These are phyloP conservation scores for Tetrapisispora nanseiensis DNA, from an alignment of 805 yeast genomes.

Conservation along the genomic window DNA sequence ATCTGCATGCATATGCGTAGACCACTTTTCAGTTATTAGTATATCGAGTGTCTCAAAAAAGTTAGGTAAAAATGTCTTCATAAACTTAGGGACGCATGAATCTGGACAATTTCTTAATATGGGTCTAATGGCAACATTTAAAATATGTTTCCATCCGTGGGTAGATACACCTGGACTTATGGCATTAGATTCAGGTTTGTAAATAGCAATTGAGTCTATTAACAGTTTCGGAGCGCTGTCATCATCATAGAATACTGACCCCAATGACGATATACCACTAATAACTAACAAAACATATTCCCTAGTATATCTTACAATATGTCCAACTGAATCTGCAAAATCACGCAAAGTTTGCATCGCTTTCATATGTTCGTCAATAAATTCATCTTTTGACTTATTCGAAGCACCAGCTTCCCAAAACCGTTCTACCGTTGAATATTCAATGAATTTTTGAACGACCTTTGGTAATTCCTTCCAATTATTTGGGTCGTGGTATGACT, in stretches of 20 bases:
- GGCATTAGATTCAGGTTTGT: slow-evolving; percentile 43
- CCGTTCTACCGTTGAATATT: slow-evolving; percentile 79
- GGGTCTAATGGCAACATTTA: slow-evolving; percentile 78
- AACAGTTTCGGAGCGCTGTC: slow-evolving; percentile 69
- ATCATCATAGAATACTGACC: slow-evolving; percentile 77
- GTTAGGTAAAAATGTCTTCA: slow-evolving; percentile 70
- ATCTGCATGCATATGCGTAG: slow-evolving; percentile 30
- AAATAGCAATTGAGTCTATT: slow-evolving; percentile 73
- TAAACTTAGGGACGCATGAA: slow-evolving; percentile 52
- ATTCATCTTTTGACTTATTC: slow-evolving; percentile 85
- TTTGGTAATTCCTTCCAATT: slow-evolving; percentile 84
- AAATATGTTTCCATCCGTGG: slow-evolving; percentile 96
- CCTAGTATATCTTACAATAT: slow-evolving; percentile 86
- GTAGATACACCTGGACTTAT: slow-evolving; percentile 68
- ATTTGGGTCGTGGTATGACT: slow-evolving; percentile 86
- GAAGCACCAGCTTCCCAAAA: slow-evolving; percentile 99
- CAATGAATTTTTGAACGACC: slow-evolving; percentile 88
- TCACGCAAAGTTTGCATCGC: slow-evolving; percentile 91
- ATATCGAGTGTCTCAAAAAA: slow-evolving; percentile 64
- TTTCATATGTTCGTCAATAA: slow-evolving; percentile 85
- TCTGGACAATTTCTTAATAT: slow-evolving; percentile 84
- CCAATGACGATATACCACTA: slow-evolving; percentile 81
- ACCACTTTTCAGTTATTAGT: slow-evolving; percentile 70
- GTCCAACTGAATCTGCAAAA: slow-evolving; percentile 97
- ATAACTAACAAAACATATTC: slow-evolving; percentile 89